Conservation (phyloP, 163 green algal species). For the Scenedesmus sp. region DNA sequence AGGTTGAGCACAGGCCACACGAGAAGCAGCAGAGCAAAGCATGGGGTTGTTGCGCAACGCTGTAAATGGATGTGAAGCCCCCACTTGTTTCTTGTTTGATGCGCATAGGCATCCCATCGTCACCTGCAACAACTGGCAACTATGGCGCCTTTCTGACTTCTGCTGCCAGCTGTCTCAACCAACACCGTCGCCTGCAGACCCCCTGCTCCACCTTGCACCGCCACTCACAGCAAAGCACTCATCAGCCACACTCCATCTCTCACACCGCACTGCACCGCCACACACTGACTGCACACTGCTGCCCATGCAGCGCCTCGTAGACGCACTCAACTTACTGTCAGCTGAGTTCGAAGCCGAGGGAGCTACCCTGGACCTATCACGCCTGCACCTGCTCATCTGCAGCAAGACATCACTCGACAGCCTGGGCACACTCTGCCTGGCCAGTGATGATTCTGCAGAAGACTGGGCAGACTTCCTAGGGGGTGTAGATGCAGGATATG, state of each 20-base stretch:
- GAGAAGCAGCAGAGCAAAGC: background rate
- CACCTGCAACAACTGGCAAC: too few species aligned
- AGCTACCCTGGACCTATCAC: background rate
- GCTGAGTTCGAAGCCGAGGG: background rate
- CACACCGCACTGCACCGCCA: background rate
- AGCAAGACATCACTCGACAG: slow-evolving; percentile 53
- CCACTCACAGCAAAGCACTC: background rate
- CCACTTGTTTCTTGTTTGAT: too few species aligned
- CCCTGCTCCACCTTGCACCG: too few species aligned
- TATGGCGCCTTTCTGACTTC: too few species aligned
- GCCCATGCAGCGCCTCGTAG: slow-evolving; percentile 24
- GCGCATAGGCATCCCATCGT: too few species aligned
- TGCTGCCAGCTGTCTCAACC: too few species aligned
- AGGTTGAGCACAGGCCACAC: background rate
- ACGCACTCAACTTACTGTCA: slow-evolving; percentile 15
- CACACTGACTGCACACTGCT: background rate
- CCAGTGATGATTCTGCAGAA: slow-evolving; percentile 31
- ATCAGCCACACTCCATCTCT: background rate
- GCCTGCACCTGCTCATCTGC: slow-evolving; percentile 39
- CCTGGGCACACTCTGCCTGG: slow-evolving; percentile 57
- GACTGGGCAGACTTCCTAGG: slow-evolving; percentile 55
- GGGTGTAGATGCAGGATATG: slow-evolving; percentile 52
- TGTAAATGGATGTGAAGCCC: too few species aligned
- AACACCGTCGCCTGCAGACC: too few species aligned
- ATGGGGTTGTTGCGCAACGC: too few species aligned